Evolutionary conservation across 139 green algal species (phyloP).

Genomic region (Chlamydomonas applanata): DNA sequence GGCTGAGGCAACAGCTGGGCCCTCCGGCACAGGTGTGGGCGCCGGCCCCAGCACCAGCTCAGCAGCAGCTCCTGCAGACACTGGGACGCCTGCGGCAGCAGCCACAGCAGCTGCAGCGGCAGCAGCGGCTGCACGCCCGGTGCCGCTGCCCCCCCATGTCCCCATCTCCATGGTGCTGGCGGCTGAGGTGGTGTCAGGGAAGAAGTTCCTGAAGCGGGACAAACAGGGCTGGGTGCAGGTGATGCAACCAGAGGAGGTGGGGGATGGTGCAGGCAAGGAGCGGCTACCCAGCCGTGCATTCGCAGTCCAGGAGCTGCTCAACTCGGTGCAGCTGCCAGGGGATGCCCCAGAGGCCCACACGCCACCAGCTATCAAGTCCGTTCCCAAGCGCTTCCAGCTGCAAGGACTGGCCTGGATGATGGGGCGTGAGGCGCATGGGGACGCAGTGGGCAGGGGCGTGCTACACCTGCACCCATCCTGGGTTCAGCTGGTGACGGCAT

Average conservation of each 20-base stretch:
- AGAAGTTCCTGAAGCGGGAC: neutral
- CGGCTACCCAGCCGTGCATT: neutral
- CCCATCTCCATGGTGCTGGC: neutral
- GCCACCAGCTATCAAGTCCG: neutral
- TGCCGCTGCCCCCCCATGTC: neutral
- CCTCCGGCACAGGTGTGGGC: neutral
- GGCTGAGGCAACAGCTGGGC: neutral
- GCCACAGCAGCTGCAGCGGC: neutral
- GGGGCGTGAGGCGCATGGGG: conserved; percentile 44
- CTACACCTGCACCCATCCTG: conserved; percentile 56
- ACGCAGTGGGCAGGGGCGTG: conserved; percentile 42
- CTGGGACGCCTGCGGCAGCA: neutral
- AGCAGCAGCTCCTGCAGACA: neutral
- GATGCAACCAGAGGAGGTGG: neutral
- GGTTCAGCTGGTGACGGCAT: conserved; percentile 49
- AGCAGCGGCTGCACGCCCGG: conserved; percentile 5
- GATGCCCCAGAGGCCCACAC: neutral
- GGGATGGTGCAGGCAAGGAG: neutral
- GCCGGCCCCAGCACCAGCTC: neutral
- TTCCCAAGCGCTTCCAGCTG: conserved; percentile 9
- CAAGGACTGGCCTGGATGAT: conserved; percentile 66
- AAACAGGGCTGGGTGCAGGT: neutral
- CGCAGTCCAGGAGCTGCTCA: conserved; percentile 1
- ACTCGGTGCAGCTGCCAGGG: neutral
- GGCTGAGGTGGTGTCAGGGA: neutral